Evolutionary conservation across 1,284 basidiomycete genomes (phyloP).

Genomic region (Apiotrichum veenhuisii): DNA sequence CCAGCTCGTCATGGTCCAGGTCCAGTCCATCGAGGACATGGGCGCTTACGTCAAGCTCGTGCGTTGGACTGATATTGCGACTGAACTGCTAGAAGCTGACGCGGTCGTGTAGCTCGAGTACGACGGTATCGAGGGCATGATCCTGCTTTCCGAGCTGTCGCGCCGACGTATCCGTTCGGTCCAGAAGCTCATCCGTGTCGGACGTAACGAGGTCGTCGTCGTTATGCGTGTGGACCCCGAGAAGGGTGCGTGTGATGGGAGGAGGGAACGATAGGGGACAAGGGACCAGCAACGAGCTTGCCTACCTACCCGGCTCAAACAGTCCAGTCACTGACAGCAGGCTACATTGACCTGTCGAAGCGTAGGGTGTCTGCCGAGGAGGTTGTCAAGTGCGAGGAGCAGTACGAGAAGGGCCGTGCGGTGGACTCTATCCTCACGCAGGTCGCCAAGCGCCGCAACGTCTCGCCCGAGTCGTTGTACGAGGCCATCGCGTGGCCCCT

Average conservation of each 20-base stretch:
- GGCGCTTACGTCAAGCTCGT: slow-evolving; percentile 98
- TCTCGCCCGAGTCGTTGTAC: slow-evolving; percentile 63
- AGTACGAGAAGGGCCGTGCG: slow-evolving; percentile 95
- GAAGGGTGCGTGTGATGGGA: slow-evolving; percentile 65
- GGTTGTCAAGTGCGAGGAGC: slow-evolving; percentile 96
- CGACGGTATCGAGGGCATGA: slow-evolving; percentile 99
- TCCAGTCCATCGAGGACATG: slow-evolving; percentile 99
- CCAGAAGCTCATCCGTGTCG: slow-evolving; percentile 96
- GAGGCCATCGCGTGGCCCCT: slow-evolving; percentile 92
- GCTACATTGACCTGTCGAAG: slow-evolving; percentile 99
- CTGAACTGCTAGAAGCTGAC: not conserved
- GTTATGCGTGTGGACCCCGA: slow-evolving; percentile 98
- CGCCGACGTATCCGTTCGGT: slow-evolving; percentile 95
- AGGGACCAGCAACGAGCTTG: no score
- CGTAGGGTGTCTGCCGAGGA: slow-evolving; percentile 98
- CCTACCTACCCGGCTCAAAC: no score
- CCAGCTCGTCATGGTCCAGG: slow-evolving; percentile 98
- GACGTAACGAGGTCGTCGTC: slow-evolving; percentile 97
- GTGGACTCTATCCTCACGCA: slow-evolving; percentile 91
- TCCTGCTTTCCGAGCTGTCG: slow-evolving; percentile 93
- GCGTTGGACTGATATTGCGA: slow-evolving; percentile 43
- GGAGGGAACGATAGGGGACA: no score
- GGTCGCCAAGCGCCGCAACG: slow-evolving; percentile 77
- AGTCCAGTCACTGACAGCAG: slow-evolving; percentile 56
- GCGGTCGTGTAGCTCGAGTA: slow-evolving; percentile 78